These are phyloP conservation scores for Eustoma russellianum DNA, from an alignment of 257 asterid species.

Conservation along the genomic window DNA sequence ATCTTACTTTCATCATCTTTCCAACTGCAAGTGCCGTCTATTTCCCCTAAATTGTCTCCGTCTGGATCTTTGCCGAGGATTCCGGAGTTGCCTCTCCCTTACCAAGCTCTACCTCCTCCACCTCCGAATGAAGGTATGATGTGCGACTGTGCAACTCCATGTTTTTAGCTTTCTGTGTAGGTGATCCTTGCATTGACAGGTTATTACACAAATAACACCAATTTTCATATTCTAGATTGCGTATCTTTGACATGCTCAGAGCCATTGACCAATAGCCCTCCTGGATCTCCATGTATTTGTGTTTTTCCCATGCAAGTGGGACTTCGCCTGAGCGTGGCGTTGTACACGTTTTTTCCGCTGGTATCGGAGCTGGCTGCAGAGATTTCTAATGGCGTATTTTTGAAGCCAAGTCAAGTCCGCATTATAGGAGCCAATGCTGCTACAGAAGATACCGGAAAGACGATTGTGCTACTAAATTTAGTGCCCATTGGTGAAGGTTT, in stretches of 20 bases:
- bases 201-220: constrained; percentile 4
- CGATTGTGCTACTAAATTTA: constrained; percentile 69
- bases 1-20: constrained; percentile 24
- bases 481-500: constrained; percentile 66
- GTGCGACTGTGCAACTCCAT: constrained; percentile 2
- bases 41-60: constrained; percentile 47
- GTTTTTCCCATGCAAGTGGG: constrained; percentile 80
- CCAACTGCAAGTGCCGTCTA: constrained; percentile 40
- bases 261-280: constrained; percentile 66
- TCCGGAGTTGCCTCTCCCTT: constrained; percentile 42
- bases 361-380: constrained; percentile 81
- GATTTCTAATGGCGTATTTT: constrained; percentile 63
- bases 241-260: constrained; percentile 58
- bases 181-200: not conserved
- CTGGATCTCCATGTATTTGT: constrained; percentile 70
- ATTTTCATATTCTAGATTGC: constrained; percentile 44
- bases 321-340: constrained; percentile 54
- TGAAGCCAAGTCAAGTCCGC: constrained; percentile 84
- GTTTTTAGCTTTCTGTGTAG: not conserved
- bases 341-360: constrained; percentile 80
- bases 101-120: constrained; percentile 76
- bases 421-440: constrained; percentile 94
- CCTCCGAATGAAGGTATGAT: constrained; percentile 71
- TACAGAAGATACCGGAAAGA: constrained; percentile 63
- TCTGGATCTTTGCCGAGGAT: constrained; percentile 28